A percentile compares a stretch with the other conserved stretches of the same genome.
Evolutionary conservation across 306 rosid genomes (phyloP).

Genomic region (Oxytropis ochrocephala): DNA sequence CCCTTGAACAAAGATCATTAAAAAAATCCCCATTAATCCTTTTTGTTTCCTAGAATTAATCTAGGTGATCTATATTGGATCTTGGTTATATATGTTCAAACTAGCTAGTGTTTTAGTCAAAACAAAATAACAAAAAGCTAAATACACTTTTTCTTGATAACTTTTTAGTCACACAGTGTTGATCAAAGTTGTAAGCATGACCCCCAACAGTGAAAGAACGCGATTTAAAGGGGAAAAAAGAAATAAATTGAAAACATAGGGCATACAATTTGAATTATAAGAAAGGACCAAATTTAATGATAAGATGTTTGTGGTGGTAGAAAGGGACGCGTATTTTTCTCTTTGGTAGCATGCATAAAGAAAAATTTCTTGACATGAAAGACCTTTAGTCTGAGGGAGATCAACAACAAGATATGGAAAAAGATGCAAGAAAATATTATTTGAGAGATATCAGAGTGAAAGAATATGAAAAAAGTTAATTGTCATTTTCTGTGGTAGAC

Average conservation of each 20-base stretch:
- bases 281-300: slow-evolving; percentile 31
- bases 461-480: not conserved
- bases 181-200: slow-evolving; percentile 26
- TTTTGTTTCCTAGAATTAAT: slow-evolving; percentile 24
- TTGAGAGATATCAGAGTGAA: not conserved
- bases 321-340: slow-evolving; percentile 3
- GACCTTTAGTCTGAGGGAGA: slow-evolving; percentile 14
- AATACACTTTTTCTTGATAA: slow-evolving; percentile 11
- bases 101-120: slow-evolving; percentile 33
- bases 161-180: slow-evolving; percentile 19
- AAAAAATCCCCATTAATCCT: not conserved
- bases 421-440: slow-evolving; percentile 26
- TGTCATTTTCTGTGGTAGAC: not conserved
- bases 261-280: slow-evolving; percentile 26
- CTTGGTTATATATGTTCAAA: slow-evolving; percentile 10
- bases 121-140: slow-evolving; percentile 22
- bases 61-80: slow-evolving; percentile 12
- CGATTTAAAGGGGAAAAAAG: slow-evolving; percentile 10
- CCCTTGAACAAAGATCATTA: not conserved
- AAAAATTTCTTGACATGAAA: slow-evolving; percentile 13
- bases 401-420: slow-evolving; percentile 16
- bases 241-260: not conserved
- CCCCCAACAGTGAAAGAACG: slow-evolving; percentile 25
- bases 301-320: slow-evolving; percentile 27
- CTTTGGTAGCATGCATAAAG: not conserved